phyloP scores from a whole-genome alignment of 345 rosid species.

The Syzygium jambos region DNA sequence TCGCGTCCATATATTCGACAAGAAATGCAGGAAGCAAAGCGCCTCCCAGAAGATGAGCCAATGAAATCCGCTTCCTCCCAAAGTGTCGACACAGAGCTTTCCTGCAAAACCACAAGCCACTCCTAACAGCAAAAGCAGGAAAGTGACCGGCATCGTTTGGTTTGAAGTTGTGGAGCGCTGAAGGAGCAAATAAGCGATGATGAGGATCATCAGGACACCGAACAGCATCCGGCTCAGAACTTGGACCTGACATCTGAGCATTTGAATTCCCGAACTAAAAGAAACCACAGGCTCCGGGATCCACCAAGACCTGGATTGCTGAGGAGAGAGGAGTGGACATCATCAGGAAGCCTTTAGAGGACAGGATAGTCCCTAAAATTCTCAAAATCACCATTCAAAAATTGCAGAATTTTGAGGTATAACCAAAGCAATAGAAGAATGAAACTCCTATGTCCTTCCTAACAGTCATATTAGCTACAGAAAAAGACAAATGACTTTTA shows the following conservation, averaged over 20 bases:
- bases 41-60: slow-evolving; percentile 78
- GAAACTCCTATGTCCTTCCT: neutral
- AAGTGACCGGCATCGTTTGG: slow-evolving; percentile 67
- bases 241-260: slow-evolving; percentile 43
- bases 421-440: neutral
- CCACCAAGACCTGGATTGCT: slow-evolving; percentile 75
- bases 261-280: slow-evolving; percentile 37
- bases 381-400: neutral
- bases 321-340: neutral
- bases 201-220: slow-evolving; percentile 55
- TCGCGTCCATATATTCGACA: slow-evolving; percentile 35
- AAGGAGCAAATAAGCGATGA: slow-evolving; percentile 41
- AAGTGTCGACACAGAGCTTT: slow-evolving; percentile 70
- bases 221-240: slow-evolving; percentile 56
- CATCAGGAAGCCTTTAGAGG: neutral
- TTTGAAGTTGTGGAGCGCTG: slow-evolving; percentile 52
- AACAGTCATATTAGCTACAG: neutral
- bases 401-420: neutral
- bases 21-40: slow-evolving; percentile 58
- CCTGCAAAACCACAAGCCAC: slow-evolving; percentile 60
- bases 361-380: neutral
- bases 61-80: slow-evolving; percentile 65
- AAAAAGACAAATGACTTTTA: neutral
- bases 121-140: slow-evolving; percentile 62
- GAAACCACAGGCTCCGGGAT: slow-evolving; percentile 41